Evolutionary conservation across 2,329 filamentous ascomycete species (phyloP), one percentile per base, ranked within the genome.

Genomic region (Onygenales sp.): DNA sequence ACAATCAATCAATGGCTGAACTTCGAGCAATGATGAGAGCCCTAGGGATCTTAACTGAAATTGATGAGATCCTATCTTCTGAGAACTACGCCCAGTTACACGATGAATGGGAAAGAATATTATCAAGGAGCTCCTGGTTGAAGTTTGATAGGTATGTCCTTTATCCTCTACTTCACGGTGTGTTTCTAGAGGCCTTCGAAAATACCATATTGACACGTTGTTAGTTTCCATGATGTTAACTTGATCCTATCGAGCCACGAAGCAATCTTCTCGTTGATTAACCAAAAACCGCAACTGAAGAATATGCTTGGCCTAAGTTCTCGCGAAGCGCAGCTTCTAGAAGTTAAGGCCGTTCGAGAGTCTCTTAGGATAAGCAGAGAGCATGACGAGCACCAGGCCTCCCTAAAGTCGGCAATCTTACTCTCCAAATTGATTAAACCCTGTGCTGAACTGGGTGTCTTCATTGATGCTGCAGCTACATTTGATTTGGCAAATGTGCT

Each of bases 401-500:
- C 90, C 0, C 72, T 98, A 31, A 91, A 90, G 58, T 82, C 90
- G 10, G 87, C 90, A 10, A 93, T 91, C 2, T 84, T 86, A 31
- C 77, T 98, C n/a, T 87, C 83, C 10, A 83, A 88, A 53, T 77
- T 97, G 31, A 81, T 90, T n/a, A 66, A 75, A 5, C 75, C 83
- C 3, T 93, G 87, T 64, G 78, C 79, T 55, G 75, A 80, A 0
- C 69, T 89, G n/a, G 88, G 86, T 0, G 72, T 97, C 2, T 80
- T 84, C 54, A 82, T 96, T 44, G 86, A 90, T 63, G 87, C 84
- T 10, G 84, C 84, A 10, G 82, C 90, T 41, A 83, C 85, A 58
- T 81, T 92, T 52, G 93, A 97, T 67, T 82, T 88, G 7, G 91
- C 94, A 9, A 89, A 87, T 63, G 89, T 94, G 6, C 75, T 98